These are phyloP conservation scores for Serendipita sp. DNA, from an alignment of 1,284 basidiomycete genomes.

Conservation along the genomic window DNA sequence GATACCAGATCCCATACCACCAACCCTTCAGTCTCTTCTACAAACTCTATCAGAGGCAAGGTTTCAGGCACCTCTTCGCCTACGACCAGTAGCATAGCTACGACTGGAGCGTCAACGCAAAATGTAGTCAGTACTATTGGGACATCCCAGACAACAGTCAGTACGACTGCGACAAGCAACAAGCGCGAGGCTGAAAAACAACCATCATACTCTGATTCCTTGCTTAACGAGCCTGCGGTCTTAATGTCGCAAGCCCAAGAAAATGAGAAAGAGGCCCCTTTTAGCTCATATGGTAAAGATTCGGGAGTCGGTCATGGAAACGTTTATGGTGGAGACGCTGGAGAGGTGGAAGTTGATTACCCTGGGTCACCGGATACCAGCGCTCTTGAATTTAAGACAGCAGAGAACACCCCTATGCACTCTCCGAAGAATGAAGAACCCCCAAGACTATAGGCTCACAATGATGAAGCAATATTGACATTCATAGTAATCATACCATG, in stretches of 20 bases:
- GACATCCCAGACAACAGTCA: background rate
- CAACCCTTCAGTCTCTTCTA: background rate
- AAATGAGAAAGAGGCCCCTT: slow-evolving; percentile 8
- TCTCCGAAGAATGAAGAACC: background rate
- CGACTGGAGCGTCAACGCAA: background rate
- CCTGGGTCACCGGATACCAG: background rate
- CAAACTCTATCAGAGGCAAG: background rate
- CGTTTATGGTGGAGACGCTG: background rate
- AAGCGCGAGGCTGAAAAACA: slow-evolving; percentile 8
- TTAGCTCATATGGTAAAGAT: slow-evolving; percentile 1
- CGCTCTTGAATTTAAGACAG: background rate
- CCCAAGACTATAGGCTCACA: too few relatives aligned
- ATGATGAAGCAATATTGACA: too few relatives aligned
- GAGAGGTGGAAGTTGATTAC: slow-evolving; percentile 1
- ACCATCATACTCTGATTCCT: slow-evolving; percentile 7
- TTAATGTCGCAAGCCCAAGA: slow-evolving; percentile 4
- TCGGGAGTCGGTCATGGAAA: background rate
- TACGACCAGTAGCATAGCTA: background rate
- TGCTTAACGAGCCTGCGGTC: slow-evolving; percentile 11
- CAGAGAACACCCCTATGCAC: slow-evolving; percentile 1
- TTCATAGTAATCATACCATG: too few relatives aligned
- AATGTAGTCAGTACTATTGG: background rate
- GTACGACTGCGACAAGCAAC: background rate
- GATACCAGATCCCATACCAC: background rate
- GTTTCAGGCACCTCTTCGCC: background rate